Conservation (phyloP, 2,329 filamentous ascomycete genomes). For the Ophiostoma populinum region DNA sequence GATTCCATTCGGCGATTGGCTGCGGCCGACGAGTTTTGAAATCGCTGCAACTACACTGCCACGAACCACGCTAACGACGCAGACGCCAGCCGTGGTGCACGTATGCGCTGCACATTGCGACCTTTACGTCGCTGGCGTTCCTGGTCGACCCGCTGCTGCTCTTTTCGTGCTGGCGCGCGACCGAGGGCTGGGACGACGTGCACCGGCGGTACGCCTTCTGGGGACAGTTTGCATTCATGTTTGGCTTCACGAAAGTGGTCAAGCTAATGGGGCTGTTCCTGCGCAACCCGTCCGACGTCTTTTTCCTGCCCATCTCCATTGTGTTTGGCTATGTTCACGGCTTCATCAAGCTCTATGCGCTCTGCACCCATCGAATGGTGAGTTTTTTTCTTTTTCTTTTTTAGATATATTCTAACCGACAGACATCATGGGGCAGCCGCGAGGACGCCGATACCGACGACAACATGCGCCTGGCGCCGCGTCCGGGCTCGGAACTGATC, state of each 20-base stretch:
- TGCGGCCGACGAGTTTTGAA: neutral
- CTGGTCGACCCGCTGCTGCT: slow-evolving; percentile 59
- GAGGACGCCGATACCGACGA: slow-evolving; percentile 81
- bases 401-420: slow-evolving; percentile 5
- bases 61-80: slow-evolving; percentile 5
- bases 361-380: slow-evolving; percentile 68
- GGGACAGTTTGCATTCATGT: slow-evolving; percentile 56
- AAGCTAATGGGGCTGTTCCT: slow-evolving; percentile 79
- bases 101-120: slow-evolving; percentile 84
- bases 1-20: neutral
- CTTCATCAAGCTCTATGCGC: slow-evolving; percentile 76
- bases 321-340: slow-evolving; percentile 88
- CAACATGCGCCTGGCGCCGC: slow-evolving; percentile 12
- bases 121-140: slow-evolving; percentile 76
- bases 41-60: neutral
- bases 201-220: slow-evolving; percentile 38
- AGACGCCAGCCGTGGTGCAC: slow-evolving; percentile 88
- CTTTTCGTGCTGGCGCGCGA: slow-evolving; percentile 51
- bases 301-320: slow-evolving; percentile 70
- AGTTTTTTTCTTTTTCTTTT: neutral
- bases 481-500: slow-evolving; percentile 9
- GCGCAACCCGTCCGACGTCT: slow-evolving; percentile 64
- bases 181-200: slow-evolving; percentile 37
- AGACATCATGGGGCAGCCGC: slow-evolving; percentile 94
- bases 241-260: slow-evolving; percentile 71